Percentiles rank a stretch among this genome's conserved stretches.
phyloP scores from a whole-genome alignment of 352 stramenopile genomes.

The Phytophthora cryptogea region DNA sequence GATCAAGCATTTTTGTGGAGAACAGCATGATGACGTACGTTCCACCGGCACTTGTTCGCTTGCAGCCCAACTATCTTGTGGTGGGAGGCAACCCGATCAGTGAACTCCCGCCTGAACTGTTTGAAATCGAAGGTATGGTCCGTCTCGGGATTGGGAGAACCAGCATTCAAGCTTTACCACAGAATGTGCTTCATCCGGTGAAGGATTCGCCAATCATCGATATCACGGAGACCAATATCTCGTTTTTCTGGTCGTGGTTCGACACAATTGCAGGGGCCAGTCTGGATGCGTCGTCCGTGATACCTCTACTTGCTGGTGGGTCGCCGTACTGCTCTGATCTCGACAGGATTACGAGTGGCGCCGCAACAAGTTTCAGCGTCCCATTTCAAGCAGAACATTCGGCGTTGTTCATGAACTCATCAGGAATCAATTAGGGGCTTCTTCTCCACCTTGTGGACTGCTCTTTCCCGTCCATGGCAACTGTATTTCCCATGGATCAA shows the following conservation, averaged over 20 bases:
- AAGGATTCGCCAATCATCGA: conserved; percentile 2
- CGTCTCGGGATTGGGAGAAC: conserved; percentile 12
- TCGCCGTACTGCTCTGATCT: conserved; percentile 22
- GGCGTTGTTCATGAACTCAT: conserved; percentile 23
- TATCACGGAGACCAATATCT: conserved; percentile 11
- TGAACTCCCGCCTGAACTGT: conserved; percentile 17
- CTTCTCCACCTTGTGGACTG: conserved; percentile 17
- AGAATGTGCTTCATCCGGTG: conserved; percentile 1
- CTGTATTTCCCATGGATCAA: conserved; percentile 4
- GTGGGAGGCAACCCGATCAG: conserved; percentile 22
- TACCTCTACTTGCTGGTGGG: conserved; percentile 7
- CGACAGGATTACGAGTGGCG: conserved; percentile 14
- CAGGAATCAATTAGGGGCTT: conserved; percentile 13
- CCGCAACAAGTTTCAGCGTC: conserved; percentile 5
- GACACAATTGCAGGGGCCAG: conserved; percentile 15
- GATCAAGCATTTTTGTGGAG: conserved; percentile 14
- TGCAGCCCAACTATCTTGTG: conserved; percentile 19
- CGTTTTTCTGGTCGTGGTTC: conserved; percentile 29
- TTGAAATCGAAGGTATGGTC: conserved; percentile 9
- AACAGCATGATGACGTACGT: conserved; percentile 16
- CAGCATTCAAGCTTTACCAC: conserved; percentile 12
- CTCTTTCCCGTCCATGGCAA: not conserved
- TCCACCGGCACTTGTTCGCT: conserved; percentile 6
- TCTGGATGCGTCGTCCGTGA: conserved; percentile 9
- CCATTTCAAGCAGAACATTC: conserved; percentile 2